A percentile compares a stretch with the other conserved stretches of the same genome.
phyloP scores from a whole-genome alignment of 2,329 filamentous ascomycete species.

The Fusarium caatingaense region DNA sequence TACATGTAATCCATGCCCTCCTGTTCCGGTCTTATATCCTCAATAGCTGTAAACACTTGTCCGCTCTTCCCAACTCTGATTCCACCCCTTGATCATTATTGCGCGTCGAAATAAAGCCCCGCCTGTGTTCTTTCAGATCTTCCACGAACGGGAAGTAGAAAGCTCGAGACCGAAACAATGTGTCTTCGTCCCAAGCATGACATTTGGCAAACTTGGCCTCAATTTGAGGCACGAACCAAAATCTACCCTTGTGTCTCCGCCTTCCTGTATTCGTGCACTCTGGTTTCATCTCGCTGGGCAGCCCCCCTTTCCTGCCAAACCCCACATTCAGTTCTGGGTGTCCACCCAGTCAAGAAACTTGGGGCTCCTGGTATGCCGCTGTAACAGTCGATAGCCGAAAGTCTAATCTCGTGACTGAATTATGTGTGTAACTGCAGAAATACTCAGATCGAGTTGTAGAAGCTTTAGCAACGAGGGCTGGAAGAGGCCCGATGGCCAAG shows the following conservation, averaged over 20 bases:
- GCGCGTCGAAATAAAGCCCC: not conserved
- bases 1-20: not conserved
- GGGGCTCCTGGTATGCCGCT: not conserved
- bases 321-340: not conserved
- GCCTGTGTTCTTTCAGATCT: not conserved
- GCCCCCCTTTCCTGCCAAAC: not conserved
- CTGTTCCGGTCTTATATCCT: not conserved
- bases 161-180: not conserved
- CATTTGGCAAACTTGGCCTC: not conserved
- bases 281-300: not conserved
- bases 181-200: not conserved
- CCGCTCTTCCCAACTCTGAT: not conserved
- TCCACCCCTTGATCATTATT: accelerated
- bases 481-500: not conserved
- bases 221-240: not conserved
- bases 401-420: not conserved
- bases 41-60: not conserved
- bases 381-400: not conserved
- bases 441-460: not conserved
- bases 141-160: not conserved
- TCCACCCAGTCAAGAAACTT: accelerated
- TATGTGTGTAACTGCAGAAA: not conserved
- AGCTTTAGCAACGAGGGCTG: accelerated
- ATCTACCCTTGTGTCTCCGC: no score
- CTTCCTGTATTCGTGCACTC: no score